Evolutionary conservation across 331 rosid species (phyloP), one percentile per base, ranked within the genome.

Genomic region (Pyrus hybrid): DNA sequence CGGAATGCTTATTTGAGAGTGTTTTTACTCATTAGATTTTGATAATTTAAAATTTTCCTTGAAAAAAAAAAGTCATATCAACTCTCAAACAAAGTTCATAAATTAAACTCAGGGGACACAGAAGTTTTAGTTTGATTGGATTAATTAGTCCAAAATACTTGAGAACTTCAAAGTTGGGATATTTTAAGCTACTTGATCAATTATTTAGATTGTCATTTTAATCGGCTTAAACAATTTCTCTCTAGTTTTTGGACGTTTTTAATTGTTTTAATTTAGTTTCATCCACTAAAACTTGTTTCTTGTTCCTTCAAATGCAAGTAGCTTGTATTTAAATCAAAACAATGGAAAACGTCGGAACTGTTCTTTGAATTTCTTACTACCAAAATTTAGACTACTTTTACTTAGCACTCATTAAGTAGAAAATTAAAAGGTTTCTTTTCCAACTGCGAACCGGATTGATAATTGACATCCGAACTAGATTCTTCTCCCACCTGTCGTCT

Each of bases 391-490:
- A 76, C 76, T 63, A 30, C 76, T 76, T 73, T 37, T 5, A 60
- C 45, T 8, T 58, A 17, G 25, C 11, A 25, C 18, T 22, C 72
- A 82, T 82, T 77, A 77, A 65, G 78, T 77, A 66, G 68, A 66
- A 83, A 80, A 84, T 37, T 26, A 78, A 82, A 58, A 71, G 45
- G 80, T 79, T 30, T 30, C 79, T 64, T 84, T 76, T 83, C 77
- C 90, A 90, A 88, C 88, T 80, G 82, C 91, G 82, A 85, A 83
- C 81, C 72, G 49, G 68, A 84, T 78, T 67, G 67, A 86, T 65
- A 81, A 86, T 84, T 84, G 96, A 92, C 92, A 86, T 80, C 84
- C 80, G 85, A 86, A 83, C 82, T 86, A 83, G 71, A 77, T 30
- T 66, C 69, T 62, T 64, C 70, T 66, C 71, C 77, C 81, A 78